Base-by-base conservation (phyloP, 1,284 basidiomycete species). In the Irpex rosettiformis region DNA sequence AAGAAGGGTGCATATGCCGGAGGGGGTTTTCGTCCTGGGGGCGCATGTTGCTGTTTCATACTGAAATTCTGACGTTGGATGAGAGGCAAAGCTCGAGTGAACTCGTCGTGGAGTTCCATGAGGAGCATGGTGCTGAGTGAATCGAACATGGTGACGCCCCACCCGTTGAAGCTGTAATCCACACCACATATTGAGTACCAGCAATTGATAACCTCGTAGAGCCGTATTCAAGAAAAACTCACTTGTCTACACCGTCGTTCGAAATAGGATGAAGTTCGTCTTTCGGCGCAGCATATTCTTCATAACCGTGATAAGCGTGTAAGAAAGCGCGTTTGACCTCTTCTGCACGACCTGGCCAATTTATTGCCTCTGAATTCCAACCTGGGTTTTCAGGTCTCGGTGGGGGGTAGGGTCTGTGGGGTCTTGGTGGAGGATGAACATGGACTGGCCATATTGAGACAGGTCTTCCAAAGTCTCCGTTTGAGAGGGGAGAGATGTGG, bases 51-150 rank as follows among this genome's bases (percentile, higher is more conserved):
- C 48, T 16, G 48, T 13, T 28, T 51, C 22, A 29, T 8, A 95
- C 33, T 40, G 13, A 94, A 65, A 89, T 84, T 55, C 85, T 74
- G 55, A 81, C 76, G 48, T 48, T 82, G 77, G 28, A 97, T 81
- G 60, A 89, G 78, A n/a, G 82, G 75, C 3, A 95, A 74, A 2
- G 91, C 91, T 1, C 86, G 79, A 24, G 78, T 71, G 72, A 91
- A 96, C 70, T 96, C 91, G 11, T 85, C 81, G n/a, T 85, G 73
- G 8, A 97, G 79, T 24, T 80, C 88, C 89, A 98, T 91, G 56
- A 98, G 75, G 28, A 93, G 79, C 75, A 98, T 87, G 0, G 95
- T 97, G 69, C 96, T 94, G n/a, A 98, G 80, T 2, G 89, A 84
- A 67, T 94, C 93, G 61, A 92, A 81, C 56, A 87, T 82, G 1